Base-by-base conservation (phyloP, 116 monocot genomes). In the Dioscorea cayenensis region DNA sequence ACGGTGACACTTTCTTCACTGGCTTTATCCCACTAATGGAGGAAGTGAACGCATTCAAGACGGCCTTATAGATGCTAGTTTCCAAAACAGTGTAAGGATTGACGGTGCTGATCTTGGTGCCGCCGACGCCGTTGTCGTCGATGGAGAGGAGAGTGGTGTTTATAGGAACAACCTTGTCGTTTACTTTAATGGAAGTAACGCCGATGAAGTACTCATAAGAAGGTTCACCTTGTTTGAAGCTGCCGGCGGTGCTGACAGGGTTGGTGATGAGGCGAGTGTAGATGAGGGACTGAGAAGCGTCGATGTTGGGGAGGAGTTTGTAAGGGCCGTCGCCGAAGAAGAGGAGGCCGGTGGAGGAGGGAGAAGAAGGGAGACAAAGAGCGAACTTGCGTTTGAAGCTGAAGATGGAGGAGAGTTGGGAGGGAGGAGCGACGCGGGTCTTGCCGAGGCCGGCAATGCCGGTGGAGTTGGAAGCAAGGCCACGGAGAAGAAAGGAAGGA, bases 251-350 rank as follows among this genome's bases (percentile, higher is more conserved):
- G 81, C 90, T 84, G 36, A 85, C 80, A 1, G 86, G 87, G 66
- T 93, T 93, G 49, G 65, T 63, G 73, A 93, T 37, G 12, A 93
- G 85, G 4, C 85, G 87, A 0, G 93, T 93, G 77, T 93, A 93
- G 69, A 64, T 69, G 25, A 93, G 85, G 22, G 65, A 66, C 28
- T 65, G 62, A 3, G 93, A 87, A 12, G 70, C 71, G 36, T 86
- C 84, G 22, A 76, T 6, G 20, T 49, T 64, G 16, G 73, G 84
- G 10, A 71, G 81, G 36, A 93, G 49, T 22, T n/a, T 50, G 51
- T 89, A 92, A 5, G 89, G 92, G 27, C 77, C 82, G 71, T 75
- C 74, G 62, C 89, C 89, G 63, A 86, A 76, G 84, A 88, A 84
- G 13, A 88, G 61, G 65, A 76, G 79, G 18, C 86, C 90, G 36